A percentile compares a stretch with the other conserved stretches of the same genome.
Evolutionary conservation across 2,329 filamentous ascomycete species (phyloP).

Genomic region (Colletotrichum sp.): DNA sequence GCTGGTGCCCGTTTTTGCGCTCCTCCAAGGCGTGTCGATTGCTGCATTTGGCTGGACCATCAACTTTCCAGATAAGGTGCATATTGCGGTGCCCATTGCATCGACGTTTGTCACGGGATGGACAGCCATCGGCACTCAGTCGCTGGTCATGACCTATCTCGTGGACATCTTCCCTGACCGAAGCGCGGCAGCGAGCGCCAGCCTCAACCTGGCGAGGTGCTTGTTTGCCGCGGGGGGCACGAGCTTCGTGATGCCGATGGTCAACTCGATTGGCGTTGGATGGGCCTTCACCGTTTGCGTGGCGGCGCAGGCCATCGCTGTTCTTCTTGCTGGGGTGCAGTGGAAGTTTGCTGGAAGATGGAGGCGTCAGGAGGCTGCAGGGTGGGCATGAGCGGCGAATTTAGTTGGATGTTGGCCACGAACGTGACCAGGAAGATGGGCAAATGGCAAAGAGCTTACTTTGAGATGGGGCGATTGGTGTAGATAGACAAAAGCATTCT

Average conservation of each 20-base stretch:
- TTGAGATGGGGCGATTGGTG: background rate
- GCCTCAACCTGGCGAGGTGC: conserved; percentile 57
- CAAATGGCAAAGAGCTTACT: background rate
- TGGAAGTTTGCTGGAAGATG: conserved; percentile 43
- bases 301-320: conserved; percentile 45
- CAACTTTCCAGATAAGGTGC: conserved; percentile 42
- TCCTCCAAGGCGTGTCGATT: conserved; percentile 50
- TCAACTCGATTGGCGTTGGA: conserved; percentile 38
- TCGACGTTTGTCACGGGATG: conserved; percentile 58
- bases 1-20: conserved; percentile 47
- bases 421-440: background rate
- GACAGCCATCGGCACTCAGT: conserved; percentile 54
- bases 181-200: conserved; percentile 57
- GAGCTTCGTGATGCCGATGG: conserved; percentile 52
- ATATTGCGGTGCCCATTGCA: conserved; percentile 54
- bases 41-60: conserved; percentile 59
- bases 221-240: conserved; percentile 51
- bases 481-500: background rate
- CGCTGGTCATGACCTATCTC: conserved; percentile 55
- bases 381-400: background rate
- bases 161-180: conserved; percentile 56
- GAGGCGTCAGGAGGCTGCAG: conserved; percentile 31
- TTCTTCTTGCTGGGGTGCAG: conserved; percentile 50
- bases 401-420: background rate
- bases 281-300: conserved; percentile 49